These are phyloP conservation scores for Pterocarpus macrocarpus DNA, from an alignment of 306 rosid genomes.

Conservation along the genomic window DNA sequence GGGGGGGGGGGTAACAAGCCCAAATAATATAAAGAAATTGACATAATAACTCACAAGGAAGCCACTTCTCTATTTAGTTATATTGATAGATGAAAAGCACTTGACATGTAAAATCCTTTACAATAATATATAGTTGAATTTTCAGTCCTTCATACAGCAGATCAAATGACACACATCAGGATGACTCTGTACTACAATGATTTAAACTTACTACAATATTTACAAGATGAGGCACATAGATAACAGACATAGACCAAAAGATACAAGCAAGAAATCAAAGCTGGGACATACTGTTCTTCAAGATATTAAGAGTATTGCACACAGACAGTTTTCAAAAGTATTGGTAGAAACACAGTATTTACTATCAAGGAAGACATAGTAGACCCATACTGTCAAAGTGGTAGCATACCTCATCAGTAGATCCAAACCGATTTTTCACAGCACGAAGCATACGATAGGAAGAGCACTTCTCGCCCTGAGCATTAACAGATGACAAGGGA, in stretches of 20 bases:
- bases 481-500: slow-evolving; percentile 34
- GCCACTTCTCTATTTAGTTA: slow-evolving; percentile 9
- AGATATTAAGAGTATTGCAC: neutral
- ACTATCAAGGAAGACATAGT: slow-evolving; percentile 28
- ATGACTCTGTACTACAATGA: slow-evolving; percentile 3
- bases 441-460: slow-evolving; percentile 89
- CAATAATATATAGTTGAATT: neutral
- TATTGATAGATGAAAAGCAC: neutral
- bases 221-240: neutral
- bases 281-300: neutral
- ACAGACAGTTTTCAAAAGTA: slow-evolving; percentile 19
- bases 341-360: slow-evolving; percentile 28
- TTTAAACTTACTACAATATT: slow-evolving; percentile 21
- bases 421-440: slow-evolving; percentile 95
- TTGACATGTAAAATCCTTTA: slow-evolving; percentile 32
- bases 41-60: slow-evolving; percentile 26
- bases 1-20: neutral
- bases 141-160: slow-evolving; percentile 24
- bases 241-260: slow-evolving; percentile 25
- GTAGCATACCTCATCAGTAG: slow-evolving; percentile 82
- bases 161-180: slow-evolving; percentile 28
- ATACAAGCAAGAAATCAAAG: slow-evolving; percentile 28
- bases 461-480: slow-evolving; percentile 90
- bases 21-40: slow-evolving; percentile 18
- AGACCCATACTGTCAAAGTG: slow-evolving; percentile 3